Evolutionary conservation across 1,284 basidiomycete species (phyloP).

Genomic region (Cutaneotrichosporon sp.): DNA sequence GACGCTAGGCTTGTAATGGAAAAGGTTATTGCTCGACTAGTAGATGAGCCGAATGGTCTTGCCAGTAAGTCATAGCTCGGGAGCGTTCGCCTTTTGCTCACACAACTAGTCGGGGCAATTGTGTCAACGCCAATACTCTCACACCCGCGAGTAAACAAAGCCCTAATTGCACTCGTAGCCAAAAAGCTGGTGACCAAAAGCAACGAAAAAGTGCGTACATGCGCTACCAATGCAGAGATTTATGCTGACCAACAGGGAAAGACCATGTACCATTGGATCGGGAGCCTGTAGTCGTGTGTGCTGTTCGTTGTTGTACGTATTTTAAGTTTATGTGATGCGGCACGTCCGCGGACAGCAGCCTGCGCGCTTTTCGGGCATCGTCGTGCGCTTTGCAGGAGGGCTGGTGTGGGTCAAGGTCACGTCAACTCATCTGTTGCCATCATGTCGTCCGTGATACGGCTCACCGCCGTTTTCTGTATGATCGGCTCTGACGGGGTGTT

Average conservation of each 20-base stretch:
- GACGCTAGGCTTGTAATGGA: conserved; percentile 70
- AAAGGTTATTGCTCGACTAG: conserved; percentile 52
- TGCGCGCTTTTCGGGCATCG: too few species aligned
- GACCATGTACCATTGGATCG: conserved; percentile 14
- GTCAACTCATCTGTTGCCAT: too few species aligned
- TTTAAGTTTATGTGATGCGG: too few species aligned
- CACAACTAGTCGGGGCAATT: conserved; percentile 64
- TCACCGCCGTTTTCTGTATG: too few species aligned
- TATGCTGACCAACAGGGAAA: conserved; percentile 6
- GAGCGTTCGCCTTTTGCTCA: not conserved
- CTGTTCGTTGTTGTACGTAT: too few species aligned
- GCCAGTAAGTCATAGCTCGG: conserved; percentile 5
- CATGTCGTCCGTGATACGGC: too few species aligned
- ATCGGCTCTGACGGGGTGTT: too few species aligned
- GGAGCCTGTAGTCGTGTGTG: too few species aligned
- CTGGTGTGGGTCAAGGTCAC: too few species aligned
- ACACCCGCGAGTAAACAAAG: conserved; percentile 86
- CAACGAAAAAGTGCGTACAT: conserved; percentile 45
- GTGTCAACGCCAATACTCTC: conserved; percentile 73
- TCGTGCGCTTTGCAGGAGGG: too few species aligned
- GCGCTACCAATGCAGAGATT: not conserved
- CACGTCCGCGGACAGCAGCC: too few species aligned
- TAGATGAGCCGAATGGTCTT: conserved; percentile 38
- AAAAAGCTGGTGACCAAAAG: conserved; percentile 74
- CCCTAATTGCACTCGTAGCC: conserved; percentile 81